phyloP scores from a whole-genome alignment of 164 flowering plant species.

The Piper betle region DNA sequence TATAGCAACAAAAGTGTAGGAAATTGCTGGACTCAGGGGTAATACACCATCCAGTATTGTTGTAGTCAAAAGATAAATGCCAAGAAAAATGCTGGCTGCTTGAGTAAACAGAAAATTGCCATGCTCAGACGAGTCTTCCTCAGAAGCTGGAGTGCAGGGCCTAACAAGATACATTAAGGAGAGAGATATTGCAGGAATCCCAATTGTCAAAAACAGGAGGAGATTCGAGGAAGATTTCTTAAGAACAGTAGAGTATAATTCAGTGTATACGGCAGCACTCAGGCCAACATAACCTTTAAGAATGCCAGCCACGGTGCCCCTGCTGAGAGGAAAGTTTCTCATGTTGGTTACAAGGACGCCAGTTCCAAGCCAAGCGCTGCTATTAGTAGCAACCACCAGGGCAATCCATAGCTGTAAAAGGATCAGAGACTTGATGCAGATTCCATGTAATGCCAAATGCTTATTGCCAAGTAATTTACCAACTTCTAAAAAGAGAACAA shows the following conservation, averaged over 20 bases:
- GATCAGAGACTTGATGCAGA: neutral
- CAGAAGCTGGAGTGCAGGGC: conserved; percentile 69
- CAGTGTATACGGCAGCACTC: conserved; percentile 80
- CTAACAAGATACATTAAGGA: conserved; percentile 58
- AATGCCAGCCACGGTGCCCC: conserved; percentile 84
- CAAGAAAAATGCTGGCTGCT: conserved; percentile 49
- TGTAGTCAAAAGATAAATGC: conserved; percentile 59
- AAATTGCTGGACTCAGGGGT: conserved; percentile 24
- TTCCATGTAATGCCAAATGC: neutral
- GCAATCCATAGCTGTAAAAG: conserved; percentile 70
- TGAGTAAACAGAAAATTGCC: conserved; percentile 63
- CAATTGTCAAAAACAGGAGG: conserved; percentile 54
- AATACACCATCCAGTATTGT: conserved; percentile 33
- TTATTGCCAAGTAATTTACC: neutral
- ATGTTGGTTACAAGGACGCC: conserved; percentile 79
- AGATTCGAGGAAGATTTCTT: conserved; percentile 47
- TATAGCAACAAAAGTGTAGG: conserved; percentile 31
- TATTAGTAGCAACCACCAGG: conserved; percentile 54
- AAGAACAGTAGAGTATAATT: conserved; percentile 45
- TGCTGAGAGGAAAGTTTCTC: conserved; percentile 75
- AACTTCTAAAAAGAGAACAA: neutral
- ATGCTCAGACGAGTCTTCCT: conserved; percentile 38
- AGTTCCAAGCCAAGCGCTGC: conserved; percentile 75
- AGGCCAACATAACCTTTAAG: conserved; percentile 79
- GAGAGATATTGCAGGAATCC: conserved; percentile 62